Base-by-base conservation (phyloP, 2,329 filamentous ascomycete genomes). In the Hypoxylon sp. region DNA sequence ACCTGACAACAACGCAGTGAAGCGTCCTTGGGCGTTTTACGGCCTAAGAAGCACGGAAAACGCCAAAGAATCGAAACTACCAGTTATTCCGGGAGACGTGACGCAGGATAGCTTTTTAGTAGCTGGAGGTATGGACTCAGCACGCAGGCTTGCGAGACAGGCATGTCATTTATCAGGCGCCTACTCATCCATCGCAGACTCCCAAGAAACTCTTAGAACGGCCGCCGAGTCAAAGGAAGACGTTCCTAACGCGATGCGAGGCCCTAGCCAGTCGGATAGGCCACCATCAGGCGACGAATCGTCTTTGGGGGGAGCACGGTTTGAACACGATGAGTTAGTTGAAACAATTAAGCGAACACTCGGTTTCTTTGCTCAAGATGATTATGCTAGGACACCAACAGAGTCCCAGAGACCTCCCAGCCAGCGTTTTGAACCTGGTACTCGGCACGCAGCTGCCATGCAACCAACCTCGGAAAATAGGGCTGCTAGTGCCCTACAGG, bases 21-120 rank as follows among this genome's bases (percentile, higher is more conserved):
- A 48, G 12, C 67, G 69, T 16, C 71, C 72, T n/a, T 72, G 71
- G 73, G 60, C 70, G n/a, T 73, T 69, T 43, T 72, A 75, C 41
- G 23, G n/a, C 5, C 45, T 74, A 4, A 68, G 68, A 53, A 60
- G 68, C 8, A 59, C 62, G 9, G 56, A 46, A 43, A 53, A 60
- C 19, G n/a, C 45, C 5, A 47, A 61, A 12, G 25, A 61, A 7
- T 5, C 46, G 12, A 37, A 32, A n/a, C 8, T 23, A 5, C 29
- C 7, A 8, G 27, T 14, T 37, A 11, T 16, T 23, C 9, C 27
- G 2, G 9, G 37, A 25, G 25, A 4, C 19, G n/a, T 25, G 16
- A 23, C 32, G 25, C 51, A 19, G 19, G 34, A 41, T 27, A 39
- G n/a, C 2, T 16, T 14, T 3, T 48, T 61, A 2, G 8, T n/a